These are phyloP conservation scores for Tetracladium marchalianum DNA, from an alignment of 495 filamentous ascomycete species.

Conservation along the genomic window DNA sequence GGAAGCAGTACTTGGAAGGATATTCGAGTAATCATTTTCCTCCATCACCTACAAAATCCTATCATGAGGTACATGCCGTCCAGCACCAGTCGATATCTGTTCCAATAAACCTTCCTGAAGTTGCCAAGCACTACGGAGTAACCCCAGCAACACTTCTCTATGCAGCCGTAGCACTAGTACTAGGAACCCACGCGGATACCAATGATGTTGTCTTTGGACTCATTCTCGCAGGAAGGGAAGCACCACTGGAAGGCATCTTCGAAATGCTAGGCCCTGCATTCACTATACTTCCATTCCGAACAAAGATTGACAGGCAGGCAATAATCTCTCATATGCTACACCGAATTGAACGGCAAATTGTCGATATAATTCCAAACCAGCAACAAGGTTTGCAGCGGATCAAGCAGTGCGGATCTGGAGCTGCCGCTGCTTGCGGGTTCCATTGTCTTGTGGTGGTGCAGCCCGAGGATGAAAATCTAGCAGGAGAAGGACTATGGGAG, in stretches of 20 bases:
- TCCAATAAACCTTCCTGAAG: no score
- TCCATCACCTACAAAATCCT: no score
- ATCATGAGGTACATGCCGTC: no score
- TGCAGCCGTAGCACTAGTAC: background rate
- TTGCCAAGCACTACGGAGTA: background rate
- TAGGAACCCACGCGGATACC: background rate
- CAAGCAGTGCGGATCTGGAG: constrained; percentile 47
- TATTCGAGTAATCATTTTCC: no score
- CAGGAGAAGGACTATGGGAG: no score
- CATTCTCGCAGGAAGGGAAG: constrained; percentile 48
- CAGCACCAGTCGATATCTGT: no score
- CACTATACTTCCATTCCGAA: constrained; percentile 53
- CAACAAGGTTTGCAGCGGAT: constrained; percentile 65
- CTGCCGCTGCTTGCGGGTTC: constrained; percentile 54
- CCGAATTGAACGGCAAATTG: constrained; percentile 40
- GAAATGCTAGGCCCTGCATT: constrained; percentile 50
- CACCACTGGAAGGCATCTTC: constrained; percentile 38
- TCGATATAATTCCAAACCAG: constrained; percentile 48
- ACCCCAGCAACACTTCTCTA: constrained; percentile 16
- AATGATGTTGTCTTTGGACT: constrained; percentile 43
- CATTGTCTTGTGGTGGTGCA: constrained; percentile 31
- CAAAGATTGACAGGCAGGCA: constrained; percentile 19
- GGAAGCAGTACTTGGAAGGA: no score
- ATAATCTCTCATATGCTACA: background rate
- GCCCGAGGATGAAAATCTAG: background rate